Base-by-base conservation (phyloP, 768 basidiomycete species). In the Hirschioporus abietinus region DNA sequence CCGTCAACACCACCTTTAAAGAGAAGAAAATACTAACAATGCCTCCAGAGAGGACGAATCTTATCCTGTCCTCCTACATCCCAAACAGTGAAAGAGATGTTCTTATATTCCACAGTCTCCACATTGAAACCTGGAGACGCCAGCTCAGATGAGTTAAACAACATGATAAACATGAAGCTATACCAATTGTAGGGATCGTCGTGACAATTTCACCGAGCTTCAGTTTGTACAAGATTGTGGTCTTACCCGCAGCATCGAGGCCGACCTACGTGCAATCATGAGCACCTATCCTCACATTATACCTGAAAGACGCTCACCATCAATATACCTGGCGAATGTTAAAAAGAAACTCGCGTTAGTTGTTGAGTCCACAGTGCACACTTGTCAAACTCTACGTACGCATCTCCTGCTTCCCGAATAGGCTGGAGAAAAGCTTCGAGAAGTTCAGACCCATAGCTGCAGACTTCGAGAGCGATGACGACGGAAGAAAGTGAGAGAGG, bases 21-120 rank as follows among this genome's bases (percentile, higher is more conserved):
- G 60, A 30, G 9, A 8, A 61, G 23, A 62, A 58, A 60, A 15
- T 20, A 88, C 95, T 76, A 75, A 97, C 97, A 99, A 84, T 99
- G 97, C 88, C 96, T 94, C 97, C 97, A 99, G 73, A 99, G 88
- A 72, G 96, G 96, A 74, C 96, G 90, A 80, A 99, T 99, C 90
- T 99, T 99, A 83, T 99, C 96, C 83, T 99, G 96, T 74, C 96
- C 97, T 87, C 97, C 97, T 70, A 99, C 97, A 82, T 99, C 97
- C 97, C 97, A 99, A 60, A 99, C 97, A 25, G 96, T 99, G 88
- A 99, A 99, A 26, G 95, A 97, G 71, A 99, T 98, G 85, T 99
- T 99, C 87, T 98, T 99, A 83, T 99, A 99, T 80, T 99, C 96
- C 72, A 99, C 97, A 68, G 97, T 99, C 86, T 99, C 97, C 73